Evolutionary conservation across 2,329 filamentous ascomycete genomes (phyloP), one percentile per base, ranked within the genome.

Genomic region (Balansia obtecta): DNA sequence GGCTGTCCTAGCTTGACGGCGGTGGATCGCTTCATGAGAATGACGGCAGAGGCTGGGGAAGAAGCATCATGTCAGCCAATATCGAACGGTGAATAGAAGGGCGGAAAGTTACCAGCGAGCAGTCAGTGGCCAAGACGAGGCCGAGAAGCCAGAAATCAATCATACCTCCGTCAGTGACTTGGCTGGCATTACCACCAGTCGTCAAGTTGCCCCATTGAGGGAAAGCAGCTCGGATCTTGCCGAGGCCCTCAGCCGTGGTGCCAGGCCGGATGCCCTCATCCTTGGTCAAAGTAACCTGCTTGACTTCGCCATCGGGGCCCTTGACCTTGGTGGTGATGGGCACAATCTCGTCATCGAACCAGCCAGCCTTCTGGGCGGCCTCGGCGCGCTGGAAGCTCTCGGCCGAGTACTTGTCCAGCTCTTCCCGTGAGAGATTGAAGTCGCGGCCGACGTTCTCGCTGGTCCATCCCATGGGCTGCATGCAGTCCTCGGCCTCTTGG

Each of bases 381-480:
- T 98, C 93, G 30, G 93, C 93, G 45, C 89, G 79, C 56, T 83
- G 79, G 74, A 89, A 98, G 44, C 84, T 89, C 72, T 94, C 88
- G 10, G 86, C 86, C 0, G 93, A 88, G 66, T 83, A 97, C 57
- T 77, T 73, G 68, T 98, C 93, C 71, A 97, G 87, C 65, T 72
- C 71, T 64, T 90, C 82, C 54, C 93, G 80, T 2, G 80, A 71
- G 64, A 98, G 83, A 63, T 85, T 80, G 68, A 97, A 97, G 71
- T 97, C 93, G 46, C 81, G 81, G 60, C 85, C 88, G 30, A 98
- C 89, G 65, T 97, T 97, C 74, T 98, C 93, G 53, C 85, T 91
- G 2, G 93, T 98, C 80, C 95, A 94, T 20, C 93, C 93, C 93
- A 98, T 98, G 57, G 91, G 86, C 76, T 89, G 80, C 80, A 91